phyloP scores from a whole-genome alignment of 768 basidiomycete species.

The Ramaria sp. region DNA sequence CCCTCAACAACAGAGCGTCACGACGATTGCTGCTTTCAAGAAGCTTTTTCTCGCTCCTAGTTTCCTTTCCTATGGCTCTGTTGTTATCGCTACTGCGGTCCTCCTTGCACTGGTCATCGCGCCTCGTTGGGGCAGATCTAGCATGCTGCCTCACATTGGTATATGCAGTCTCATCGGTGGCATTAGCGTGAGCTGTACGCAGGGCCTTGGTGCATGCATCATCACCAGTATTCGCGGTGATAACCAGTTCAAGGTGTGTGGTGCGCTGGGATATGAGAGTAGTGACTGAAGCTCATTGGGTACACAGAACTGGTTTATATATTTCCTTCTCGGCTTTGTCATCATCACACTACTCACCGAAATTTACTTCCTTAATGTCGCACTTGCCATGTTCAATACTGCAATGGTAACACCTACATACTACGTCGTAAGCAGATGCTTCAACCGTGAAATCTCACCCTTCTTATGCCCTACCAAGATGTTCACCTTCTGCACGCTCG shows the following conservation, averaged over 20 bases:
- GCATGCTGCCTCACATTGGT: constrained; percentile 33
- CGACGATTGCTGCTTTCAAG: constrained; percentile 22
- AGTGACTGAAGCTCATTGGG: neutral
- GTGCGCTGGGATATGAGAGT: neutral
- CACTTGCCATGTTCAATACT: constrained; percentile 36
- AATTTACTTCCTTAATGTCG: constrained; percentile 38
- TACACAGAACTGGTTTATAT: constrained; percentile 32
- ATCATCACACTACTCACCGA: constrained; percentile 25
- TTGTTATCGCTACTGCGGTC: constrained; percentile 16
- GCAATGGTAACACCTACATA: constrained; percentile 24
- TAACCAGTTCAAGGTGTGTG: constrained; percentile 19
- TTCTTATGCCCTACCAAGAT: neutral
- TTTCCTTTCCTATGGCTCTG: constrained; percentile 28
- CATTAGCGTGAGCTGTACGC: constrained; percentile 29
- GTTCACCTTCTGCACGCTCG: constrained; percentile 28
- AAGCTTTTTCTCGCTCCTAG: constrained; percentile 27
- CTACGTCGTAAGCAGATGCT: constrained; percentile 19
- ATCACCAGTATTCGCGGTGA: constrained; percentile 22
- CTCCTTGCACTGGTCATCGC: constrained; percentile 23
- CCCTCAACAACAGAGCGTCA: constrained; percentile 17
- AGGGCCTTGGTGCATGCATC: constrained; percentile 29
- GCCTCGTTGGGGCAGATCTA: constrained; percentile 28
- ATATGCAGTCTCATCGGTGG: constrained; percentile 39
- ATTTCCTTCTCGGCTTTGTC: constrained; percentile 27
- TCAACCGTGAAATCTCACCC: neutral